phyloP scores from a whole-genome alignment of 2,329 filamentous ascomycete species.

The Akanthomyces lecanii region DNA sequence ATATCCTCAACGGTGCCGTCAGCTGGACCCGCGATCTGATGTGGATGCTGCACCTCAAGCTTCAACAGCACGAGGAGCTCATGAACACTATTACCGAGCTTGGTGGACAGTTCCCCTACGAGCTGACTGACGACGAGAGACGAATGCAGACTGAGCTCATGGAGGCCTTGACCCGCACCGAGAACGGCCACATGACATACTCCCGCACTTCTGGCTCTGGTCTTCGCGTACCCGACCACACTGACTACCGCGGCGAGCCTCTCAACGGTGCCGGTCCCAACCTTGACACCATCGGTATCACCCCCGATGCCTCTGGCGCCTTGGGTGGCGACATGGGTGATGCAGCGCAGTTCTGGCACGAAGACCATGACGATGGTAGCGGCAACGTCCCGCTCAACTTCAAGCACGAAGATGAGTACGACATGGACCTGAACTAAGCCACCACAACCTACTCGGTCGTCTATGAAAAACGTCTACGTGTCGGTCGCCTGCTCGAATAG shows the following conservation, averaged over 20 bases:
- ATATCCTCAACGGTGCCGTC: constrained; percentile 94
- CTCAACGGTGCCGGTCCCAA: constrained; percentile 45
- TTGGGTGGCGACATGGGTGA: constrained; percentile 46
- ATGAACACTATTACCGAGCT: constrained; percentile 69
- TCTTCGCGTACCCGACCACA: constrained; percentile 87
- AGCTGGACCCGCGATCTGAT: constrained; percentile 97
- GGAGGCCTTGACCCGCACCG: constrained; percentile 80
- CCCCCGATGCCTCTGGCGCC: constrained; percentile 34
- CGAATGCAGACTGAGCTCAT: constrained; percentile 93
- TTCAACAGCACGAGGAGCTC: constrained; percentile 85
- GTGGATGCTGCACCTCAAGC: constrained; percentile 90
- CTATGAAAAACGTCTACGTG: constrained; percentile 26
- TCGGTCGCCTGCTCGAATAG: constrained; percentile 24
- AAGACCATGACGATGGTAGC: constrained; percentile 67
- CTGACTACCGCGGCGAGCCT: constrained; percentile 81
- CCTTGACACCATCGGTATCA: constrained; percentile 35
- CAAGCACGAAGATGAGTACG: constrained; percentile 93
- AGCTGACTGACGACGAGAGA: constrained; percentile 84
- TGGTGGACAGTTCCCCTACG: constrained; percentile 73
- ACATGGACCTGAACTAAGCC: constrained; percentile 63
- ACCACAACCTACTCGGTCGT: neutral
- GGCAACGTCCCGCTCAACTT: constrained; percentile 66
- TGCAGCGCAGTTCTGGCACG: constrained; percentile 59
- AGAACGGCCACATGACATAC: constrained; percentile 72
- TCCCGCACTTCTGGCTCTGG: constrained; percentile 78